Evolutionary conservation across 1,284 basidiomycete genomes (phyloP).

Genomic region (Xanthoconium separans): DNA sequence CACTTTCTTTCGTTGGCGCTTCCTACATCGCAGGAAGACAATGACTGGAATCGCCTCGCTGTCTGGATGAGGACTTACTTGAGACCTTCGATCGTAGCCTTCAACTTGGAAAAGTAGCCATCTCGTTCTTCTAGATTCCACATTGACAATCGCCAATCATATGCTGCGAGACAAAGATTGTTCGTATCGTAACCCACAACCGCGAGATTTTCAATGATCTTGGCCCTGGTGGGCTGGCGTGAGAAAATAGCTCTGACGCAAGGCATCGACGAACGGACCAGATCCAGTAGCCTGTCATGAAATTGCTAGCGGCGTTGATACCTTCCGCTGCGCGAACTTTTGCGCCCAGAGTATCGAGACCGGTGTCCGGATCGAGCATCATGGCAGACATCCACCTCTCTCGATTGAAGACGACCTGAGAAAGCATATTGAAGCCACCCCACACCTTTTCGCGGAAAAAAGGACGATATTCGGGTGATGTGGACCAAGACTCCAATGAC

Average conservation of each 20-base stretch:
- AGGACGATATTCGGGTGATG: slow-evolving; percentile 69
- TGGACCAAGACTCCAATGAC: slow-evolving; percentile 87
- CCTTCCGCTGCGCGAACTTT: slow-evolving; percentile 93
- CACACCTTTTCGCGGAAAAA: slow-evolving; percentile 87
- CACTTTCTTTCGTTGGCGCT: slow-evolving; percentile 75
- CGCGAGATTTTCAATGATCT: slow-evolving; percentile 92
- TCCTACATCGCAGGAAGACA: slow-evolving; percentile 38
- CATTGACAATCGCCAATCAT: slow-evolving; percentile 91
- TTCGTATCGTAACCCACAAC: slow-evolving; percentile 91
- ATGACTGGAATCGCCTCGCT: background rate
- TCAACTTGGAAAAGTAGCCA: slow-evolving; percentile 88
- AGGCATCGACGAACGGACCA: slow-evolving; percentile 51
- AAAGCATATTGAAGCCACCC: slow-evolving; percentile 86
- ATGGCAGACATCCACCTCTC: slow-evolving; percentile 89
- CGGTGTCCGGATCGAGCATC: slow-evolving; percentile 89
- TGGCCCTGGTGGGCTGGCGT: slow-evolving; percentile 54
- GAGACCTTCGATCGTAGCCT: slow-evolving; percentile 83
- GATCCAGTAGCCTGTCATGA: slow-evolving; percentile 95
- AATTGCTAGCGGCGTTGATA: slow-evolving; percentile 86
- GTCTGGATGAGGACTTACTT: slow-evolving; percentile 44
- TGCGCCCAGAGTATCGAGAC: slow-evolving; percentile 86
- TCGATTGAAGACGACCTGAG: slow-evolving; percentile 83
- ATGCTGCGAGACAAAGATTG: slow-evolving; percentile 84
- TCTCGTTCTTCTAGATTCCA: slow-evolving; percentile 92
- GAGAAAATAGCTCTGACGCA: background rate